These are phyloP conservation scores for Syzygium jambos DNA, from an alignment of 345 rosid species.

Conservation along the genomic window DNA sequence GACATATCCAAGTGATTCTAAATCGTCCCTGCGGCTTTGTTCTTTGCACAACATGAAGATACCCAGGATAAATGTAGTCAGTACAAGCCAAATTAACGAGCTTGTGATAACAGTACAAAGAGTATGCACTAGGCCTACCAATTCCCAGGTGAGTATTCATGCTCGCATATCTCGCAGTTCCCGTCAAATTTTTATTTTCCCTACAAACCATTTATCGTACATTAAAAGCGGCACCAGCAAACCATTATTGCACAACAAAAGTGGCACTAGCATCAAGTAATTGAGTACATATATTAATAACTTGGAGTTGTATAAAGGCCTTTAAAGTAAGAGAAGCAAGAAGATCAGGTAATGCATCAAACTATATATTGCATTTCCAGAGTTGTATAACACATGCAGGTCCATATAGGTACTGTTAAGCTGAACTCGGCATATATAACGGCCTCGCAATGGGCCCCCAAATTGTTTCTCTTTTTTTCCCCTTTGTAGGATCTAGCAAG, in stretches of 20 bases:
- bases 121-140: constrained; percentile 28
- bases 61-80: not conserved
- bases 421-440: not conserved
- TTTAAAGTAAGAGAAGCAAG: not conserved
- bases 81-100: not conserved
- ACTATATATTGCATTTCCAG: not conserved
- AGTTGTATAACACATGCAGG: not conserved
- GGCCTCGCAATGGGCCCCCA: not conserved
- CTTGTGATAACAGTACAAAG: not conserved
- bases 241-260: not conserved
- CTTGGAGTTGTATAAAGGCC: not conserved
- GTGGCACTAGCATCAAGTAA: not conserved
- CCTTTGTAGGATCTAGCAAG: not conserved
- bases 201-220: constrained; percentile 22
- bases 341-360: not conserved
- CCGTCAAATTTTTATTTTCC: constrained; percentile 89
- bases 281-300: not conserved
- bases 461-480: not conserved
- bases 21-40: constrained; percentile 97
- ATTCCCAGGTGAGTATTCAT: constrained; percentile 95
- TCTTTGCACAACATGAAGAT: constrained; percentile 27
- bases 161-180: constrained; percentile 96
- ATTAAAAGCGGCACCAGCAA: not conserved
- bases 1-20: constrained; percentile 91
- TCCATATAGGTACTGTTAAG: not conserved